Percentiles rank a stretch among this genome's conserved stretches.
These are phyloP conservation scores for Annulohypoxylon moriforme DNA, from an alignment of 495 filamentous ascomycete genomes.

Conservation along the genomic window DNA sequence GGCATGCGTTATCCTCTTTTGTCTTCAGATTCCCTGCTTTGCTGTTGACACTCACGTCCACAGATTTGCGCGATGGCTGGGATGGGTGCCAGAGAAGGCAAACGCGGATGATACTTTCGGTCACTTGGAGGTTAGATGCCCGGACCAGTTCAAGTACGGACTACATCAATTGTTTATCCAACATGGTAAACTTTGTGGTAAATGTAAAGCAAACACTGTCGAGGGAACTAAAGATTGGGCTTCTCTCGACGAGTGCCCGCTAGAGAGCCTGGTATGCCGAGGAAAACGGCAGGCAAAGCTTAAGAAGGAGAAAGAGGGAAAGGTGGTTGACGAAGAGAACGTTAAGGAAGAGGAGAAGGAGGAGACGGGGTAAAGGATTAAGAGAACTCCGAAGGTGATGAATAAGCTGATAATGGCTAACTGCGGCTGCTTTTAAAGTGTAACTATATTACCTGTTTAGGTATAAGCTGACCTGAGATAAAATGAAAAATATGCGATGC, in stretches of 20 bases:
- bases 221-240: constrained; percentile 60
- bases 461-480: neutral
- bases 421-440: neutral
- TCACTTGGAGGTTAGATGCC: constrained; percentile 84
- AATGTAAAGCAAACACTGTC: constrained; percentile 73
- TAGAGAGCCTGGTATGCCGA: constrained; percentile 60
- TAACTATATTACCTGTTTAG: neutral
- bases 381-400: neutral
- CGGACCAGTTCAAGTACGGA: constrained; percentile 87
- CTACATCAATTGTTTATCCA: constrained; percentile 88
- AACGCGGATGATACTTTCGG: constrained; percentile 77
- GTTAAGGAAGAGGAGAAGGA: neutral
- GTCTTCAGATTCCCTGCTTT: constrained; percentile 79
- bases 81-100: constrained; percentile 77
- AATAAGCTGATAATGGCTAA: neutral
- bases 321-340: neutral
- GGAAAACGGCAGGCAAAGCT: constrained; percentile 41
- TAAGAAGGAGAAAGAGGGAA: neutral
- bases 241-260: constrained; percentile 53
- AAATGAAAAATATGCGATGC: neutral
- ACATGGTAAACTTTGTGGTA: constrained; percentile 83
- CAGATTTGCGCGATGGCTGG: constrained; percentile 83
- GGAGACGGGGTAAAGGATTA: neutral
- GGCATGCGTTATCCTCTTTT: constrained; percentile 85
- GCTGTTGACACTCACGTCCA: constrained; percentile 90